Evolutionary conservation across 2,329 filamentous ascomycete genomes (phyloP).

Genomic region (Exophiala spinifera): DNA sequence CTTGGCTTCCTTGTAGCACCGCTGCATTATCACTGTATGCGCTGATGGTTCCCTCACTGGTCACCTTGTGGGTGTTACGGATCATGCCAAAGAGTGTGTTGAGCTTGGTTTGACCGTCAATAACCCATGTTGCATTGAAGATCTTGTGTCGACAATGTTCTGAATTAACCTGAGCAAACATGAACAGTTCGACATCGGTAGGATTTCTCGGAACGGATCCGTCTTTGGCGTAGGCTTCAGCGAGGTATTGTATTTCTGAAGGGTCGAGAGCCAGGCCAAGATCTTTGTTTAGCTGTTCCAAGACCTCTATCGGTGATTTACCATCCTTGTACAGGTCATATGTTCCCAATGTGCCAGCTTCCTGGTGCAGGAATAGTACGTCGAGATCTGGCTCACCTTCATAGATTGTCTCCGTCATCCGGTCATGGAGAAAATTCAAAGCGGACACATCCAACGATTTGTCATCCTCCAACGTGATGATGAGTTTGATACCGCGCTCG

Average conservation of each 20-base stretch:
- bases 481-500: conserved; percentile 79
- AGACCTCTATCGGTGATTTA: conserved; percentile 63
- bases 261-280: conserved; percentile 83
- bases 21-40: conserved; percentile 98
- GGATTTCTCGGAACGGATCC: conserved; percentile 60
- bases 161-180: conserved; percentile 99
- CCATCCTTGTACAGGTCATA: conserved; percentile 69
- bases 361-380: conserved; percentile 73
- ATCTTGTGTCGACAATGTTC: conserved; percentile 89
- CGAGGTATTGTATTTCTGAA: conserved; percentile 88
- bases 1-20: conserved; percentile 72
- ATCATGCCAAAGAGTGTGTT: conserved; percentile 94
- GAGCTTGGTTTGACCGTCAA: conserved; percentile 77
- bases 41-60: conserved; percentile 79
- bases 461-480: conserved; percentile 59
- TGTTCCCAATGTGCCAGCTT: conserved; percentile 64
- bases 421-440: conserved; percentile 72
- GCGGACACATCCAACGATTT: conserved; percentile 56
- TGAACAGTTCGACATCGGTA: conserved; percentile 93
- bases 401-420: conserved; percentile 87
- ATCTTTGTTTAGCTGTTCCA: conserved; percentile 78
- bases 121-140: conserved; percentile 95
- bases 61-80: conserved; percentile 79
- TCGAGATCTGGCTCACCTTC: conserved; percentile 65
- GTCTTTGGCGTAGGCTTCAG: conserved; percentile 72